phyloP scores from a whole-genome alignment of 306 rosid species.

The Cicer chorassanicum region DNA sequence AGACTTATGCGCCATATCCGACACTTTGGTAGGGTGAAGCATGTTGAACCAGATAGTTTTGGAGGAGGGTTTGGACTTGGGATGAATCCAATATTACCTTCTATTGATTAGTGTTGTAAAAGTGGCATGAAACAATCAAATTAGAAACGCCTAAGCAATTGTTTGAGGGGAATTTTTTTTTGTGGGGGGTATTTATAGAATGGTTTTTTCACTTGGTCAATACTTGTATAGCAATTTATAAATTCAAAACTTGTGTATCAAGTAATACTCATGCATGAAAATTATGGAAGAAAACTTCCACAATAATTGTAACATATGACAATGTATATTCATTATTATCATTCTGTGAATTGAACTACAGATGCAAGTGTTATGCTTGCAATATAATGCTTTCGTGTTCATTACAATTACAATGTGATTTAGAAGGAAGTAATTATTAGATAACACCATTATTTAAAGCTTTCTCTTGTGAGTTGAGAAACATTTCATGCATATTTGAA shows the following conservation, averaged over 20 bases:
- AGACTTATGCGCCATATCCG: constrained; percentile 85
- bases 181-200: not conserved
- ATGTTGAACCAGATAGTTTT: constrained; percentile 72
- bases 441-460: not conserved
- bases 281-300: constrained; percentile 6
- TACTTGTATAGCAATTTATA: constrained; percentile 42
- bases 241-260: constrained; percentile 37
- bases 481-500: not conserved
- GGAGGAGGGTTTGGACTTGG: constrained; percentile 79
- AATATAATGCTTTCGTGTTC: not conserved
- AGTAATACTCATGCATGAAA: constrained; percentile 8
- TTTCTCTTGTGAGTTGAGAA: not conserved
- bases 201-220: constrained; percentile 32
- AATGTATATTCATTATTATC: not conserved
- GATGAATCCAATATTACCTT: constrained; percentile 76
- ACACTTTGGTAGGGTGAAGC: constrained; percentile 75
- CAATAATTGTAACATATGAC: not conserved
- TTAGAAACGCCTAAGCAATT: constrained; percentile 18
- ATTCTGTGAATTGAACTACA: not conserved
- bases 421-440: not conserved
- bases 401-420: not conserved
- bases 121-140: constrained; percentile 36
- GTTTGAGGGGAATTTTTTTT: not conserved
- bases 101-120: constrained; percentile 53
- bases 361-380: not conserved